phyloP scores from a whole-genome alignment of 2,329 filamentous ascomycete genomes.

The Fusarium sublunatum region DNA sequence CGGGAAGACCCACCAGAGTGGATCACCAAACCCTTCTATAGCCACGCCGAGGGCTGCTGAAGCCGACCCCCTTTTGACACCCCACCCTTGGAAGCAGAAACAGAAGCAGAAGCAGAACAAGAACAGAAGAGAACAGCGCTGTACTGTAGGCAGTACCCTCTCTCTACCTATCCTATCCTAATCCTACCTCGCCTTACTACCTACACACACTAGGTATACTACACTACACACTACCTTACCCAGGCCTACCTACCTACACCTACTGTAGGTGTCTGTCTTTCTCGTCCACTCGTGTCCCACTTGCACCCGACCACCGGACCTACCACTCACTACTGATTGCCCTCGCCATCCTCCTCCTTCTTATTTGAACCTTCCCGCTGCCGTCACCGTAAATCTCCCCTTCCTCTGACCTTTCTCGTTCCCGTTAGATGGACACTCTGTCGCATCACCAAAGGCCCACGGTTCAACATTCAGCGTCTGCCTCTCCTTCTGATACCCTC shows the following conservation, averaged over 20 bases:
- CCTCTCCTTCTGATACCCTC: slow-evolving; percentile 42
- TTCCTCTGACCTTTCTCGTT: slow-evolving; percentile 48
- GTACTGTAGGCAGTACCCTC: slow-evolving; percentile 14
- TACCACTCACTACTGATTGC: too few relatives aligned
- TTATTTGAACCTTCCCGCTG: slow-evolving; percentile 52
- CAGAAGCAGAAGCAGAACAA: too few relatives aligned
- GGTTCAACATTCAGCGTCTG: slow-evolving; percentile 49
- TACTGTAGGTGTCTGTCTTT: slow-evolving; percentile 21
- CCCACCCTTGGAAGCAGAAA: slow-evolving; percentile 19
- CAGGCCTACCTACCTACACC: neutral
- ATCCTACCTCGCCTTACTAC: slow-evolving; percentile 19
- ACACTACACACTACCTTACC: too few relatives aligned
- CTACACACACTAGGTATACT: too few relatives aligned
- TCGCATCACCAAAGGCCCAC: slow-evolving; percentile 51
- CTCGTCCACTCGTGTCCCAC: slow-evolving; percentile 33
- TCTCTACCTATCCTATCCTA: slow-evolving; percentile 21
- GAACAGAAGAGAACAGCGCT: too few relatives aligned
- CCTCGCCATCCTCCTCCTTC: slow-evolving; percentile 32
- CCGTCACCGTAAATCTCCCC: slow-evolving; percentile 45
- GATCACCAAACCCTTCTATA: slow-evolving; percentile 7
- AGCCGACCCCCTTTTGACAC: slow-evolving; percentile 23
- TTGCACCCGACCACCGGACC: slow-evolving; percentile 7
- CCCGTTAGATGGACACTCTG: slow-evolving; percentile 61
- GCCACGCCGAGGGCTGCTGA: slow-evolving; percentile 11
- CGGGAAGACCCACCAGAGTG: slow-evolving; percentile 26